Percentiles rank a stretch among this genome's conserved stretches.
phyloP scores from a whole-genome alignment of 805 yeast species.

The Candida xiaguanensis region DNA sequence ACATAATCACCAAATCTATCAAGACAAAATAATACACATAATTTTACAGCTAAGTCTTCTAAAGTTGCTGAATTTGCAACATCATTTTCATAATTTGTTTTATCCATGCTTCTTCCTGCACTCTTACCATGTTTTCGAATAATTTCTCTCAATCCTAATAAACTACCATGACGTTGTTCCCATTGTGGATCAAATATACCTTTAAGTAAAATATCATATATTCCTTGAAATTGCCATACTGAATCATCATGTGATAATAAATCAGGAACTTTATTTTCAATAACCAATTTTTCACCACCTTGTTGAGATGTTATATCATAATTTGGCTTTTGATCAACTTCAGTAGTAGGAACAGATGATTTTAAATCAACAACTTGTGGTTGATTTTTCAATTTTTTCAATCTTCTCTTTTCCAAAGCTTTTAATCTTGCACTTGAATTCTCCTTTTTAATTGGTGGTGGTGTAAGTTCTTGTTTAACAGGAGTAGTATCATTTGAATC shows the following conservation, averaged over 20 bases:
- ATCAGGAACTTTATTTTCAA: constrained; percentile 70
- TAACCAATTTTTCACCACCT: constrained; percentile 76
- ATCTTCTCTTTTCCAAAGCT: constrained; percentile 92
- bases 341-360: constrained; percentile 24
- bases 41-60: constrained; percentile 83
- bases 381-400: constrained; percentile 38
- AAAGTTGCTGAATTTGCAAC: constrained; percentile 61
- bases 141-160: constrained; percentile 86
- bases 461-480: constrained; percentile 10
- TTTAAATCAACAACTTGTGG: constrained; percentile 5
- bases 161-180: constrained; percentile 96
- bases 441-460: constrained; percentile 19
- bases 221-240: constrained; percentile 94
- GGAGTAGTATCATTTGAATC: constrained; percentile 11
- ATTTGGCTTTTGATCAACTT: constrained; percentile 26
- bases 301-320: constrained; percentile 73
- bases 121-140: constrained; percentile 77
- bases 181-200: constrained; percentile 83
- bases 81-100: constrained; percentile 58
- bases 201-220: constrained; percentile 73
- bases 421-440: constrained; percentile 71
- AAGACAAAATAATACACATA: constrained; percentile 81
- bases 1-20: constrained; percentile 97
- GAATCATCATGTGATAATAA: constrained; percentile 66
- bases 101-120: constrained; percentile 77